These are phyloP conservation scores for Cynara cardunculus DNA, from an alignment of 129 eudicot species.

Conservation along the genomic window DNA sequence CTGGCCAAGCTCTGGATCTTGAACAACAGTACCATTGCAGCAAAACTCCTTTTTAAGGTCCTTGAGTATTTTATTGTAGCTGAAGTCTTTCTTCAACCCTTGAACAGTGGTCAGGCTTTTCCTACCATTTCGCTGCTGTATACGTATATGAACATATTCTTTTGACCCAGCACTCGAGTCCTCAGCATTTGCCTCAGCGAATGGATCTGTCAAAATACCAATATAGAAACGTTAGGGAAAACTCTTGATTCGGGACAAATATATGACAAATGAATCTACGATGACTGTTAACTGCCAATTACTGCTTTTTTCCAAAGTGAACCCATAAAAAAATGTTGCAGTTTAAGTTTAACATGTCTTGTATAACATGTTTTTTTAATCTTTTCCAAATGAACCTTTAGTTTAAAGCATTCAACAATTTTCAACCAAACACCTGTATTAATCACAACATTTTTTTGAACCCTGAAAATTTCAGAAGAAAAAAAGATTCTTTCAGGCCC, in stretches of 20 bases:
- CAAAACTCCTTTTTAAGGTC: slow-evolving; percentile 35
- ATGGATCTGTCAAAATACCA: slow-evolving; percentile 19
- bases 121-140: slow-evolving; percentile 36
- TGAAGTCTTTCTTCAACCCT: slow-evolving; percentile 35
- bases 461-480: too few relatives aligned
- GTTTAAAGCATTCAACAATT: too few relatives aligned
- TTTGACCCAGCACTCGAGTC: slow-evolving; percentile 38
- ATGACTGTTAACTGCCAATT: too few relatives aligned
- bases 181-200: slow-evolving; percentile 39
- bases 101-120: slow-evolving; percentile 42
- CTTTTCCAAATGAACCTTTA: background rate
- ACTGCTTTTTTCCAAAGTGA: too few relatives aligned
- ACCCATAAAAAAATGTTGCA: too few relatives aligned
- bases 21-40: slow-evolving; percentile 42
- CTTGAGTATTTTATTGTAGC: slow-evolving; percentile 32
- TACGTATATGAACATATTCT: slow-evolving; percentile 39
- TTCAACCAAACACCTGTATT: too few relatives aligned
- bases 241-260: too few relatives aligned
- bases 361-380: too few relatives aligned
- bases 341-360: too few relatives aligned
- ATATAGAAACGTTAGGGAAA: background rate
- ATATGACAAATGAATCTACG: too few relatives aligned
- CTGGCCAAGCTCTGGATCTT: slow-evolving; percentile 42
- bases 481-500: too few relatives aligned
- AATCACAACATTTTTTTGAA: too few relatives aligned